Conservation (phyloP, 2,329 filamentous ascomycete species). For the Magnaporthiopsis rhizophila region DNA sequence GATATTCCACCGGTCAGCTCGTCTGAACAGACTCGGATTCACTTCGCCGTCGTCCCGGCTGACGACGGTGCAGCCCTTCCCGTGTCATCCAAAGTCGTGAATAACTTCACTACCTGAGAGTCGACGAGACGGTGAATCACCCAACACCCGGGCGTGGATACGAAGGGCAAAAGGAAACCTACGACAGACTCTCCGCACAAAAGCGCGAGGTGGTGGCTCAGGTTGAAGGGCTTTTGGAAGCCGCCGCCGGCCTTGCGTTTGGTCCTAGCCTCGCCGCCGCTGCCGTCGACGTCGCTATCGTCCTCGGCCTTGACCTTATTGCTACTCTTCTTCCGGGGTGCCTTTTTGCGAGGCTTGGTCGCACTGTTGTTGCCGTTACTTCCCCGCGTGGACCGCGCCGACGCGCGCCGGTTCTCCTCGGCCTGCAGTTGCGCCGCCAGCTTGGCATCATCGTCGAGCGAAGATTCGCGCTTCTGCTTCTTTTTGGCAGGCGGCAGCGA, state of each 20-base stretch:
- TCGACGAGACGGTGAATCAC: no score
- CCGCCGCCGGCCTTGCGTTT: constrained; percentile 84
- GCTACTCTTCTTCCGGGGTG: constrained; percentile 62
- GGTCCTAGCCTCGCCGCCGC: constrained; percentile 42
- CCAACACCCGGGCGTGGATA: neutral
- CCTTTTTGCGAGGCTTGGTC: constrained; percentile 56
- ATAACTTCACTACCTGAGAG: neutral
- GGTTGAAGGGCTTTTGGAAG: constrained; percentile 80
- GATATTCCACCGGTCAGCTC: constrained; percentile 8
- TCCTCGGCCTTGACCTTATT: constrained; percentile 72
- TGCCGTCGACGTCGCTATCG: constrained; percentile 66
- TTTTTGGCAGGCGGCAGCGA: constrained; percentile 45
- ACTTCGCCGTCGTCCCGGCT: no score
- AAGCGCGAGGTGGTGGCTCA: constrained; percentile 62
- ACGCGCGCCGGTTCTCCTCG: constrained; percentile 68
- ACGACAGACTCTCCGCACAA: constrained; percentile 64
- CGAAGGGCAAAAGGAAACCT: constrained; percentile 19
- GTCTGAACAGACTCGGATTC: neutral
- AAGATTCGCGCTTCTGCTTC: constrained; percentile 58
- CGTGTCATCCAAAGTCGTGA: no score
- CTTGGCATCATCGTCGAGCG: constrained; percentile 65
- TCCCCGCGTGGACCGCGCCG: constrained; percentile 68
- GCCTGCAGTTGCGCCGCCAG: constrained; percentile 85
- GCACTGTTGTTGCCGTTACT: constrained; percentile 44
- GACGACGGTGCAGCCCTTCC: no score